These are phyloP conservation scores for Pseudopyricularia cyperi DNA, from an alignment of 2,329 filamentous ascomycete genomes.

Conservation along the genomic window DNA sequence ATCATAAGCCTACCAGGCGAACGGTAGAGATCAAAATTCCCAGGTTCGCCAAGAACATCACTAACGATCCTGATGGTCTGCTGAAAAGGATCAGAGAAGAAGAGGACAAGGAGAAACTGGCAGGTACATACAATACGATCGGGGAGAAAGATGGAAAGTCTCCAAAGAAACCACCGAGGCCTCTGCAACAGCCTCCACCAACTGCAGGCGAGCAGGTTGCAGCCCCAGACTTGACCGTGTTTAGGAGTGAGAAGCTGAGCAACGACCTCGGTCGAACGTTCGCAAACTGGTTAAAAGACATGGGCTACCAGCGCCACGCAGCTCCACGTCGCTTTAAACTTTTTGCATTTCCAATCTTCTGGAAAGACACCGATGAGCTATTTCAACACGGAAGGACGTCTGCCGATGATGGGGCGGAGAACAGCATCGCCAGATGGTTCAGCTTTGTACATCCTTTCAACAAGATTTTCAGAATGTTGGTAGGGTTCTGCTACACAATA, in stretches of 20 bases:
- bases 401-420: too few relatives aligned
- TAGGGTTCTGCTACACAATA: conserved; percentile 38
- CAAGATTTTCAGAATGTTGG: conserved; percentile 19
- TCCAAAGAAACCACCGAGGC: not conserved
- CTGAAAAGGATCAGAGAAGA: not conserved
- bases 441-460: conserved; percentile 12
- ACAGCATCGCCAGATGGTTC: conserved; percentile 19
- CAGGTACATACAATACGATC: not conserved
- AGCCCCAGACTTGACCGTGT: not conserved
- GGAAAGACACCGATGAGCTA: conserved; percentile 25
- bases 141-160: too few relatives aligned
- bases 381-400: conserved; percentile 17
- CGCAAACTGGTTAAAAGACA: not conserved
- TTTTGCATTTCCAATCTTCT: conserved; percentile 27
- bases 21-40: conserved; percentile 17
- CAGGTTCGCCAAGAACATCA: conserved; percentile 19
- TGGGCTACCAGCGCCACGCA: not conserved
- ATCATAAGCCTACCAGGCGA: conserved; percentile 4
- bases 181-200: not conserved
- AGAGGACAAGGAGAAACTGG: not conserved
- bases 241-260: not conserved
- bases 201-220: not conserved
- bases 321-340: not conserved
- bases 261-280: not conserved
- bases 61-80: conserved; percentile 22